phyloP scores from a whole-genome alignment of 2,329 filamentous ascomycete species.

The Xylariaceae sp. region DNA sequence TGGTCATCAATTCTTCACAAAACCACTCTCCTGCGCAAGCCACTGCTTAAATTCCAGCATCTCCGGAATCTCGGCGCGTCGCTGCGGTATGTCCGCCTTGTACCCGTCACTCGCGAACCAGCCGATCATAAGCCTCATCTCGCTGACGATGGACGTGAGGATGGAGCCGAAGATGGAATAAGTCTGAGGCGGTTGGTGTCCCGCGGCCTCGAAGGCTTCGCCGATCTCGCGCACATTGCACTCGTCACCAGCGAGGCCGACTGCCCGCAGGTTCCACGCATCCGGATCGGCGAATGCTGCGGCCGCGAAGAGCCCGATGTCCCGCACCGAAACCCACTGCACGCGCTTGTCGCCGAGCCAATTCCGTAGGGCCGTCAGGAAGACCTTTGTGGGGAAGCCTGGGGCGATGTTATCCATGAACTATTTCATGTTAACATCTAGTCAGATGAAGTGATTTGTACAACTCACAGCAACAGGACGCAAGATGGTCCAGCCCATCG shows the following conservation, averaged over 20 bases:
- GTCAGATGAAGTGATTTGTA: too few relatives aligned
- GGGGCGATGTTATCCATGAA: conserved; percentile 53
- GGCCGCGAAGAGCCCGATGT: conserved; percentile 42
- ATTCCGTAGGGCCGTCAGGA: conserved; percentile 31
- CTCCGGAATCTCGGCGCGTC: conserved; percentile 27
- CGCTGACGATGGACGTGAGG: conserved; percentile 27
- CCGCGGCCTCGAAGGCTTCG: conserved; percentile 27
- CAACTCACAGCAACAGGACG: conserved; percentile 45
- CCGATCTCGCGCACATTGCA: conserved; percentile 32
- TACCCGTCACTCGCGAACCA: conserved; percentile 34
- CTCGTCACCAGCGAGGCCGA: conserved; percentile 42
- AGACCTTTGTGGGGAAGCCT: conserved; percentile 33
- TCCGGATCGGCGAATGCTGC: conserved; percentile 37
- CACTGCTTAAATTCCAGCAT: conserved; percentile 32
- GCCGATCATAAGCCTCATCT: conserved; percentile 31
- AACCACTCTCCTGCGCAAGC: conserved; percentile 28
- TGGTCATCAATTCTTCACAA: too few relatives aligned
- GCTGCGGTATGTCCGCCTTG: conserved; percentile 27
- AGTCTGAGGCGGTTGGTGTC: conserved; percentile 23
- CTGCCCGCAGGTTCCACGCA: conserved; percentile 32
- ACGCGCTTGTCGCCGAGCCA: conserved; percentile 31
- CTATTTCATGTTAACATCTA: neutral
- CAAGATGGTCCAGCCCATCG: conserved; percentile 56
- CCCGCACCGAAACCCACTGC: conserved; percentile 37
- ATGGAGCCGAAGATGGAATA: conserved; percentile 29